Base-by-base conservation (phyloP, 495 filamentous ascomycete genomes). In the Aspergillus taichungensis region DNA sequence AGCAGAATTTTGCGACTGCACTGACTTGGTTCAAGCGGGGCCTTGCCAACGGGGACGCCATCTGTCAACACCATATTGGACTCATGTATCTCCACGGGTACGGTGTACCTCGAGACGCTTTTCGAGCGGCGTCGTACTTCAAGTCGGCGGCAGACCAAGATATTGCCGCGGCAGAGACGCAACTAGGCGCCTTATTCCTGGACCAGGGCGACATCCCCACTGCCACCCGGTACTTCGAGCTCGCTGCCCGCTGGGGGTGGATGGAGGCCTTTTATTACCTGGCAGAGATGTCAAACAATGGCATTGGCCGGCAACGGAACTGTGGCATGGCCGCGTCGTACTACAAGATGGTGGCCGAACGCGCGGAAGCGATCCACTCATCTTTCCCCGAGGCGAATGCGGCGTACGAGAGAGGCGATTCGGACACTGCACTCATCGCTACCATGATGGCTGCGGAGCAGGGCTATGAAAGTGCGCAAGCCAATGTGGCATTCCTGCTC, bases 201-300 rank as follows among this genome's bases (percentile, higher is more conserved):
- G 94, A 97, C 50, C 92, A 97, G 61, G 88, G 88, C 11, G 80
- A 88, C 46, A 60, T 86, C 8, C 68, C 76, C 3, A 80, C 80
- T 5, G 92, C 92, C 4, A 85, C 77, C 34, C 75, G 79, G 30
- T 95, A 95, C 57, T 96, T 99, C 49, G 91, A 97, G 50, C 72
- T 92, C n/a, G 92, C 94, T 13, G 85, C 84, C 40, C 77, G 88
- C 30, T 87, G 89, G 66, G 82, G 82, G 10, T 87, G 86, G 61
- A 87, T 97, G 50, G 92, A 97, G 63, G 84, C 92, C 1, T 91
- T 85, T 53, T 99, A 97, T 66, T 94, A 94, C 59, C 82, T 99
- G 3, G 92, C 88, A 0, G 92, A 97, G 63, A 77, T 96, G 62
- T 85, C 78, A 39, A 80, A 89, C 49, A 77, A 85, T 43, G 91